Base-by-base conservation (phyloP, 2,329 filamentous ascomycete species). In the Cytospora piceae region DNA sequence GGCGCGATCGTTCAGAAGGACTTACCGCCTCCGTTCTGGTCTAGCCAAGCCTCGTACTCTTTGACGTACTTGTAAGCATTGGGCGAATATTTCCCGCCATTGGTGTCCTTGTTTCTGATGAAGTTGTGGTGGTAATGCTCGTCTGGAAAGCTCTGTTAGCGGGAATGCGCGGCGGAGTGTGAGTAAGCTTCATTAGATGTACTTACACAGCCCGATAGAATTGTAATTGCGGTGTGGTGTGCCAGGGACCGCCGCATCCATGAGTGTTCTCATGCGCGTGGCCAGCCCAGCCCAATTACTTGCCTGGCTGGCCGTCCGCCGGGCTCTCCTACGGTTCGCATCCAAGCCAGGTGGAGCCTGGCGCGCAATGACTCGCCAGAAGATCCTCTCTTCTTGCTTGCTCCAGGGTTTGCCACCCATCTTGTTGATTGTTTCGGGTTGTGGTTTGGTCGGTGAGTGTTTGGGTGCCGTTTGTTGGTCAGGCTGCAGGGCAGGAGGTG, bases 331-430 rank as follows among this genome's bases (percentile, higher is more conserved):
- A 9, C 55, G 42, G 31, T 71, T 58, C 0, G 58, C 1, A 2
- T 72, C 69, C 2, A 71, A 46, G 2, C 72, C 69, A 63, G 74
- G 73, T 32, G 72, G 71, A 0, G 74, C 75, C 12, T 67, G 60
- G 3, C 73, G 72, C 7, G 75, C 66, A 22, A 77, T 70, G 7
- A 66, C 14, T 1, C 49, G 63, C 84, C 83, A 86, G 70, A 85
- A 85, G 68, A 79, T 73, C 1, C 70, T 63, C 72, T 86, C 84
- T 67, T 86, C 84, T 0, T 77, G 72, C 0, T 65, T 65, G 0
- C 80, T 79, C 84, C 84, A 86, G 6, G 79, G 73, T 67, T 80
- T 84, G 29, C 82, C 83, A 6, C 80, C 82, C 83, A 86, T 84
- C 29, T 31, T 77, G 56, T 49, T 24, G n/a, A 4, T 22, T 49